Evolutionary conservation across 768 basidiomycete genomes (phyloP).

Genomic region (Boletus rubescentipes): DNA sequence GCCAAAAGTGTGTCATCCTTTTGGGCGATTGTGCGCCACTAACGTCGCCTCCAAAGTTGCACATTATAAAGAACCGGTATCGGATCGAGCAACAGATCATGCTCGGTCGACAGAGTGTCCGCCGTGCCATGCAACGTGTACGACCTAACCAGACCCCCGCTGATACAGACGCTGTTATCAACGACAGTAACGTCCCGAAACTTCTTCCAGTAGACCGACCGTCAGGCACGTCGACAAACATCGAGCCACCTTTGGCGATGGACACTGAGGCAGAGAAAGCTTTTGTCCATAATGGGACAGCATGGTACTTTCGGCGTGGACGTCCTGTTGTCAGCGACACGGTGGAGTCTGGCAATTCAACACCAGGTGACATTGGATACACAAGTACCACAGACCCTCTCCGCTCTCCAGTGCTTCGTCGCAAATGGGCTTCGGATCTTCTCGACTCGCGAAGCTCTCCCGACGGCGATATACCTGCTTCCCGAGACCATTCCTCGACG

Average conservation of each 20-base stretch:
- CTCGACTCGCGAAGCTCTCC: slow-evolving; percentile 32
- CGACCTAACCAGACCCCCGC: slow-evolving; percentile 20
- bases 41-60: slow-evolving; percentile 52
- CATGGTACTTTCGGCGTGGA: slow-evolving; percentile 54
- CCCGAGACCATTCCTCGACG: slow-evolving; percentile 2
- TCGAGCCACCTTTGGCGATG: slow-evolving; percentile 61
- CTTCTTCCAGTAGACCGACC: slow-evolving; percentile 23
- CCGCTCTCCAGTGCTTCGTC: slow-evolving; percentile 42
- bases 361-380: slow-evolving; percentile 30
- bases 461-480: slow-evolving; percentile 13
- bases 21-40: not conserved
- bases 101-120: slow-evolving; percentile 71
- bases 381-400: slow-evolving; percentile 37
- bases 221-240: slow-evolving; percentile 30
- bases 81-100: slow-evolving; percentile 82
- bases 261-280: slow-evolving; percentile 81
- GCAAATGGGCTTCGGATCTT: slow-evolving; percentile 49
- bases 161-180: slow-evolving; percentile 22
- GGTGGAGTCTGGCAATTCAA: slow-evolving; percentile 35
- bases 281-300: slow-evolving; percentile 52
- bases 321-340: slow-evolving; percentile 29
- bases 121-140: slow-evolving; percentile 48
- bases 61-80: slow-evolving; percentile 92
- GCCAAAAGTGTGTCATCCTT: slow-evolving; percentile 70
- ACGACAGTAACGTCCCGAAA: slow-evolving; percentile 23